These are phyloP conservation scores for Cydonia oblonga DNA, from an alignment of 331 rosid genomes.

Conservation along the genomic window DNA sequence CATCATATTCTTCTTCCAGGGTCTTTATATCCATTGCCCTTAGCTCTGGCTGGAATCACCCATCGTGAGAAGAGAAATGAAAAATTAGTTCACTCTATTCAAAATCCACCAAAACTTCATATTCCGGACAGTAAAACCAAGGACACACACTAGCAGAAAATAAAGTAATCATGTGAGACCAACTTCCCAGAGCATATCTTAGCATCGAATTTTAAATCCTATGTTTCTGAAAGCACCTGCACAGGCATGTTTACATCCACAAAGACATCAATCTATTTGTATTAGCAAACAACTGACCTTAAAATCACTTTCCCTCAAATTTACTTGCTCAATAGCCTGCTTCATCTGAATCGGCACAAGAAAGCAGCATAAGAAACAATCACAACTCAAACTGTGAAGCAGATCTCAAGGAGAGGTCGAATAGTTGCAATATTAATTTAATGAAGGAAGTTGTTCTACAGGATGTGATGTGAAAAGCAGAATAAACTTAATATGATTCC, in stretches of 20 bases:
- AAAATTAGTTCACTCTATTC: background rate
- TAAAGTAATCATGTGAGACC: background rate
- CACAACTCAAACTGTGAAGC: background rate
- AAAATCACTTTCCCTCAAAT: constrained; percentile 36
- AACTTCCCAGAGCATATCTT: background rate
- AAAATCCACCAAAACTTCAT: background rate
- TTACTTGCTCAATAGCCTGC: constrained; percentile 49
- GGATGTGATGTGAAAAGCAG: background rate
- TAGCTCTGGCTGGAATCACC: constrained; percentile 50
- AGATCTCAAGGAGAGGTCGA: background rate
- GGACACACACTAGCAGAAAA: background rate
- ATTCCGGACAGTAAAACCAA: background rate
- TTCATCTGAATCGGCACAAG: constrained; percentile 37
- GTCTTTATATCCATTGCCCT: constrained; percentile 40
- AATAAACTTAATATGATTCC: background rate
- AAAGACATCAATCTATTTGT: background rate
- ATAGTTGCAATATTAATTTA: background rate
- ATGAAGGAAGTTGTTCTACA: background rate
- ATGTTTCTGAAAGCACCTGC: background rate
- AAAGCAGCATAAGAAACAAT: background rate
- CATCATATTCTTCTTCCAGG: constrained; percentile 63
- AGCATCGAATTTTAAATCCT: background rate
- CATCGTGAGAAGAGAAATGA: constrained; percentile 9
- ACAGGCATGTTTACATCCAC: background rate
- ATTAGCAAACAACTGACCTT: constrained; percentile 46